Evolutionary conservation across 2,329 filamentous ascomycete species (phyloP), one percentile per base, ranked within the genome.

Genomic region (Biscogniauxia mediterranea): DNA sequence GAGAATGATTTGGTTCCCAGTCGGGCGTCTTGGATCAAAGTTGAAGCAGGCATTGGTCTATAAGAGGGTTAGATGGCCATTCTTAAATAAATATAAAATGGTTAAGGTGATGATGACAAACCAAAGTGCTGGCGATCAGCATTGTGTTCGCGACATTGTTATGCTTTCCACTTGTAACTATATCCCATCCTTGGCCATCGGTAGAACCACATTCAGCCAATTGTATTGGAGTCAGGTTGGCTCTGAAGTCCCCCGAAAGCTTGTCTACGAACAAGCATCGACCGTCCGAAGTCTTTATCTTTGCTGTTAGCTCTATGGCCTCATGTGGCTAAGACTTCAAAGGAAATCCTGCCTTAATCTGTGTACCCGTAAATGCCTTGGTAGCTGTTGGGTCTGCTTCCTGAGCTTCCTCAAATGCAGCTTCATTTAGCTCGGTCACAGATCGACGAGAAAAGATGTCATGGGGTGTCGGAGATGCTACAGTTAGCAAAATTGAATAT

Each of bases 41-140:
- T 85, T 86, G 67, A 85, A 74, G 68, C 84, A 87, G 52, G 83
- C 84, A 69, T 85, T 79, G 1, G 84, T 86, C 74, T 78, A 49
- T 11, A 20, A 4, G 64, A 0, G 52, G 23, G 25, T 32, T 26
- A 52, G 60, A 65, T 60, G 66, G 61, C 17, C 19, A 2, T 46
- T 46, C 38, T n/a, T n/a, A 15, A 2, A 15, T 42, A 15, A 11
- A 46, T 46, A 46, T 5, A 21, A 6, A 20, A 26, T 7, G 13
- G 23, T 5, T 7, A 8, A 32, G 4, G 23, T 13, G 28, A 25
- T 13, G 28, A 32, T 42, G 3, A 68, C 74, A 61, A 65, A 80
- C 78, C 66, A 84, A 71, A 3, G 81, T 82, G 75, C 79, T 86
- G 52, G 86, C 84, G 46, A 87, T 68, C 54, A 86, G 75, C 67